Evolutionary conservation across 495 filamentous ascomycete genomes (phyloP), one percentile per base, ranked within the genome.

Genomic region (Hyaloscypha bicolor): DNA sequence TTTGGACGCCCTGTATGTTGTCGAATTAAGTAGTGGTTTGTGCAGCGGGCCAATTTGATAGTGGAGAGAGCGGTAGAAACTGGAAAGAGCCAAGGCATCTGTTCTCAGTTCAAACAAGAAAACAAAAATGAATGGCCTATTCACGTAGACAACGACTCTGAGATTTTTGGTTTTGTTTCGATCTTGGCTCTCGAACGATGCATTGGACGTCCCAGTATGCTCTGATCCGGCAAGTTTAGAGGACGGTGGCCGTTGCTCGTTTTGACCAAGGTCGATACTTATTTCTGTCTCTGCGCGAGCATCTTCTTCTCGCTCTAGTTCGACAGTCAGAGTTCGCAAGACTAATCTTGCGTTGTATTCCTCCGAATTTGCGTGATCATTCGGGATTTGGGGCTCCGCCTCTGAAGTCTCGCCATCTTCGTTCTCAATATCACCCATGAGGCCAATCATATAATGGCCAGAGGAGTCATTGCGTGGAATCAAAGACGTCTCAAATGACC

Each of bases 101-200:
- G 93, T 90, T 48, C 81, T 79, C 14, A 88, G 83, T 56, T 91
- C 83, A 79, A 98, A 97, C 19, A 99, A 82, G 71, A 98, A 92
- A 5, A 92, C 89, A 76, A 93, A 97, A 63, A 97, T 90, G 78
- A 98, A 97, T 3, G 95, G 95, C 73, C 85, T 87, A 71, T 92
- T 88, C 78, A 80, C 78, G 64, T 86, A 87, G 56, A 96, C 86
- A 3, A 96, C 85, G 6, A 91, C 91, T 30, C 88, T 87, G 30
- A 95, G 77, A 66, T 86, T 83, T 57, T 84, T 76, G 9, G 78
- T 79, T 64, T 84, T 85, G 69, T 83, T 83, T 58, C 73, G 75
- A 63, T 85, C 82, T 67, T 83, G 82, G 52, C 74, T 79, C 66
- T 81, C 78, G 62, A 81, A 79, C 12, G 72, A 69, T 19, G 29